Conservation (phyloP, 148 eudicot species). For the Vaccinium myrtillus region DNA sequence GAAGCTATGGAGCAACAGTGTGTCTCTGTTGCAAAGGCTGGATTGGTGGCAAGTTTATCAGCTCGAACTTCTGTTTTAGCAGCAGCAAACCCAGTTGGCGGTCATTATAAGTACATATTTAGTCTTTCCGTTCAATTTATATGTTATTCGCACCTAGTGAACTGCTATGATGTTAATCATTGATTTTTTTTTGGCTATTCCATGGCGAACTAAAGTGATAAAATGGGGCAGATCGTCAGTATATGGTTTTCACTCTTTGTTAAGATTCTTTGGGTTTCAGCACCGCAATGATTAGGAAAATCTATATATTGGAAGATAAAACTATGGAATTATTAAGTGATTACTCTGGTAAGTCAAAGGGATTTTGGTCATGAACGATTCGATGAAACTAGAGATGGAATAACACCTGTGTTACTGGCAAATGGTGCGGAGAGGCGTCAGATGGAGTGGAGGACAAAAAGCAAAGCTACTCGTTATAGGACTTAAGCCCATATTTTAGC, state of each 20-base stretch:
- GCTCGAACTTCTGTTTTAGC: conserved; percentile 97
- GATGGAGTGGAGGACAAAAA: not conserved
- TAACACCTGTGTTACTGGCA: not conserved
- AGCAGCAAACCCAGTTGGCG: conserved; percentile 98
- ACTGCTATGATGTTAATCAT: not conserved
- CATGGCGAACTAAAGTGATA: not conserved
- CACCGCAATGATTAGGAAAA: not conserved
- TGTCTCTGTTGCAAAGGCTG: conserved; percentile 98
- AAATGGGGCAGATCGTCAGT: not conserved
- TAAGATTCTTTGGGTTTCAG: not conserved
- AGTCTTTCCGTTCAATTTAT: not conserved
- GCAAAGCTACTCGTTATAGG: not conserved
- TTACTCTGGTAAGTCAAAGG: not conserved
- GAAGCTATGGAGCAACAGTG: conserved; percentile 99
- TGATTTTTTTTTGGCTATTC: not conserved
- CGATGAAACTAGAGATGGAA: not conserved
- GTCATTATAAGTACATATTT: conserved; percentile 72
- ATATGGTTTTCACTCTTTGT: not conserved
- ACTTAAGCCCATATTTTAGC: not conserved
- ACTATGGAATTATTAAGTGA: not conserved
- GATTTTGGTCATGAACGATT: not conserved
- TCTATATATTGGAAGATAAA: not conserved
- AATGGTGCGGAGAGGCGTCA: not conserved
- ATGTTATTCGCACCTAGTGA: not conserved
- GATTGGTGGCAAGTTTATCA: conserved; percentile 94